phyloP scores from a whole-genome alignment of 257 asterid species.

The Cordia subcordata region DNA sequence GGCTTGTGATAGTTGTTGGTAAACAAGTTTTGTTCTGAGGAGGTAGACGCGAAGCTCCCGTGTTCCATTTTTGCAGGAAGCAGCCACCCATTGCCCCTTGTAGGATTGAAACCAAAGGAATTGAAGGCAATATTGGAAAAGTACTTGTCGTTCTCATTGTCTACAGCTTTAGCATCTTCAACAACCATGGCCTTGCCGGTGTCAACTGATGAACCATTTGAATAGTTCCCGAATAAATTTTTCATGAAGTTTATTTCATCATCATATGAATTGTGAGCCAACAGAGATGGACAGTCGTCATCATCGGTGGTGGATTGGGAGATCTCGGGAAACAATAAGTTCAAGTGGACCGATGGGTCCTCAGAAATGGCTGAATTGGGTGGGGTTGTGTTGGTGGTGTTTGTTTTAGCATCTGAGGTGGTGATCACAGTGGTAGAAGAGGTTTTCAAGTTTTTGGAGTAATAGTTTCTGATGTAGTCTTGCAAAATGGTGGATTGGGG shows the following conservation, averaged over 20 bases:
- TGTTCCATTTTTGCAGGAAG: neutral
- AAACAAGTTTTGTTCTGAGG: neutral
- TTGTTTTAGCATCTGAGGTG: neutral
- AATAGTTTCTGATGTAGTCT: slow-evolving; percentile 44
- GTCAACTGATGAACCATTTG: neutral
- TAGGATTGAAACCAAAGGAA: neutral
- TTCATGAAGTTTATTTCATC: slow-evolving; percentile 61
- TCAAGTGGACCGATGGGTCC: slow-evolving; percentile 5
- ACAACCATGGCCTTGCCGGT: neutral
- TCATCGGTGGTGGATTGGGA: slow-evolving; percentile 8
- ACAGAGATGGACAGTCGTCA: slow-evolving; percentile 17
- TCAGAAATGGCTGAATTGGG: slow-evolving; percentile 10
- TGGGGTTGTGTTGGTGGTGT: slow-evolving; percentile 3
- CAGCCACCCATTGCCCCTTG: neutral
- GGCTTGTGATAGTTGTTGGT: neutral
- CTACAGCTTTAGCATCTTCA: neutral
- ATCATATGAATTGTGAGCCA: slow-evolving; percentile 29
- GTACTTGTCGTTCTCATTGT: neutral
- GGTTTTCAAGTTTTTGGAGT: neutral
- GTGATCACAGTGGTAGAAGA: neutral
- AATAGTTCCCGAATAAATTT: slow-evolving; percentile 27
- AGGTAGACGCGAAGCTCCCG: neutral
- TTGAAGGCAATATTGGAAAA: no score
- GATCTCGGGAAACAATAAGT: slow-evolving; percentile 1
- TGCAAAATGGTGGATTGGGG: slow-evolving; percentile 40